These are phyloP conservation scores for Limonium bicolor DNA, from an alignment of 148 eudicot genomes.

Conservation along the genomic window DNA sequence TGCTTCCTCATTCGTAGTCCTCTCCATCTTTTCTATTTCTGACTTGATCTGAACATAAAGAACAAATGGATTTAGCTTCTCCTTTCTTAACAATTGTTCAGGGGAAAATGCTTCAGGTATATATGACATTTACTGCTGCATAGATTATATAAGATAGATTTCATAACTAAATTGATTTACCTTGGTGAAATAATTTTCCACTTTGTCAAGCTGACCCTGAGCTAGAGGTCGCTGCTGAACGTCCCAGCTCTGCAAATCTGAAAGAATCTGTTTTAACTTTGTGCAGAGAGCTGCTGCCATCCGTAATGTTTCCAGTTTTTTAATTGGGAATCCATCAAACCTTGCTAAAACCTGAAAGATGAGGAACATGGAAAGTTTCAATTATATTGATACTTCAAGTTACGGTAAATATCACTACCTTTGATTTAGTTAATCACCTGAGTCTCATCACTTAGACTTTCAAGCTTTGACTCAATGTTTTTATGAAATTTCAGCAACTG, in stretches of 20 bases:
- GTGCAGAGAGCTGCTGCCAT: slow-evolving; percentile 71
- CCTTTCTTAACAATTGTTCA: too few relatives aligned
- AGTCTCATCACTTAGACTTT: slow-evolving; percentile 85
- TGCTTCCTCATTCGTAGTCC: slow-evolving; percentile 82
- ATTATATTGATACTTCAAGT: too few relatives aligned
- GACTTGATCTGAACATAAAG: slow-evolving; percentile 42
- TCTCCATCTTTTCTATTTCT: slow-evolving; percentile 64
- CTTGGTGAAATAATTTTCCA: slow-evolving; percentile 79
- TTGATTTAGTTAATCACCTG: slow-evolving; percentile 66
- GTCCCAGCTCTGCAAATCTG: slow-evolving; percentile 63
- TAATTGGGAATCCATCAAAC: slow-evolving; percentile 74
- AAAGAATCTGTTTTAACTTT: slow-evolving; percentile 45
- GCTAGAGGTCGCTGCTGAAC: slow-evolving; percentile 43
- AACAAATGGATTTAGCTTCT: not conserved
- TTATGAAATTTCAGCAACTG: slow-evolving; percentile 75
- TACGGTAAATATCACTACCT: too few relatives aligned
- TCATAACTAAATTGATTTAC: slow-evolving; percentile 16
- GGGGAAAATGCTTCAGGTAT: too few relatives aligned
- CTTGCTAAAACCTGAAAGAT: slow-evolving; percentile 54
- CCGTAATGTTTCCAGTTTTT: slow-evolving; percentile 80
- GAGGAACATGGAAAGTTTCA: too few relatives aligned
- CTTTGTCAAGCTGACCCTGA: slow-evolving; percentile 62
- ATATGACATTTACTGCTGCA: too few relatives aligned
- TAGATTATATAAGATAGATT: not conserved
- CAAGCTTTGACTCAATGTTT: slow-evolving; percentile 65